These are phyloP conservation scores for Diatrype stigma DNA, from an alignment of 2,329 filamentous ascomycete genomes.

Conservation along the genomic window DNA sequence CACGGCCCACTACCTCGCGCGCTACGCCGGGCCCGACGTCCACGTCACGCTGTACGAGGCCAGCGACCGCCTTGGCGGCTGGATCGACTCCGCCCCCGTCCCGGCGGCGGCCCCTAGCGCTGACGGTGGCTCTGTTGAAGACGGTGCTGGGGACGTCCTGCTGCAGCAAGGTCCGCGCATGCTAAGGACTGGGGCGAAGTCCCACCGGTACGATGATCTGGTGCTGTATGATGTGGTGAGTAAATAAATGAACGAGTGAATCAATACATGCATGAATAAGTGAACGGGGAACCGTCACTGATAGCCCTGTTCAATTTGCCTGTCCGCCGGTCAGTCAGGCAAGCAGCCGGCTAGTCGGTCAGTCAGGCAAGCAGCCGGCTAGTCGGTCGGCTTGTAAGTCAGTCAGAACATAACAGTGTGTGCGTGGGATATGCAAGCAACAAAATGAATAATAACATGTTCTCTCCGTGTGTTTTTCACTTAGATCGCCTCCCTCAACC, in stretches of 20 bases:
- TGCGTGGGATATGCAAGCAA: no score
- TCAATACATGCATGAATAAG: no score
- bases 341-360: no score
- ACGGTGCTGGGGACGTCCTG: slow-evolving; percentile 52
- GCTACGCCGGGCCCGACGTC: slow-evolving; percentile 53
- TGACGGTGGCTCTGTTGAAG: no score
- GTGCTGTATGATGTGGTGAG: slow-evolving; percentile 69
- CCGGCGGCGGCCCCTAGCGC: slow-evolving; percentile 48
- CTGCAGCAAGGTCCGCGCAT: slow-evolving; percentile 85
- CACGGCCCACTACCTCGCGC: slow-evolving; percentile 71
- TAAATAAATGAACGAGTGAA: not conserved
- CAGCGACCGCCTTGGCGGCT: slow-evolving; percentile 69
- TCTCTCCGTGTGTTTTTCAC: no score
- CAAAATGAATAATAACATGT: no score
- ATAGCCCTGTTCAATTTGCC: no score
- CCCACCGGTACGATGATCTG: slow-evolving; percentile 52
- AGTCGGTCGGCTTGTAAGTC: no score
- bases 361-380: no score
- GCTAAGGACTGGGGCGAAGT: slow-evolving; percentile 48
- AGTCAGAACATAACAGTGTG: no score
- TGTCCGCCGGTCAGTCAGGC: no score
- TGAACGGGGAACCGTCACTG: no score
- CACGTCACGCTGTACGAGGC: slow-evolving; percentile 81
- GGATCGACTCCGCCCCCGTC: slow-evolving; percentile 67
- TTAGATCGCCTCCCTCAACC: slow-evolving; percentile 55